Percentiles rank a stretch among this genome's conserved stretches.
Evolutionary conservation across 1,284 basidiomycete species (phyloP).

Genomic region (Ustilago trichophora): DNA sequence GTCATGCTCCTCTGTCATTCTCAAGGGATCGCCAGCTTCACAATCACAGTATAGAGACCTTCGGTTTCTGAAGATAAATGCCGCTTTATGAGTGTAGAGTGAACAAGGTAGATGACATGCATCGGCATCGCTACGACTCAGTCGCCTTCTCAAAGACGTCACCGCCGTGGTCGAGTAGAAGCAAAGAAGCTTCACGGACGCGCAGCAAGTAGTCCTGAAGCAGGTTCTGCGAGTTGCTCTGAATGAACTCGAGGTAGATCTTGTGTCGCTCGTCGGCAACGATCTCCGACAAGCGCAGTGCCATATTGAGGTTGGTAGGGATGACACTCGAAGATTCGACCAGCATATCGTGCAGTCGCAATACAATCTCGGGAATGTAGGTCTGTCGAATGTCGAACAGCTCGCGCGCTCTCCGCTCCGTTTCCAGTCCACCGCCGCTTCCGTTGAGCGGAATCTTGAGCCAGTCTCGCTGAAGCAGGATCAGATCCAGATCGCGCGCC

Average conservation of each 20-base stretch:
- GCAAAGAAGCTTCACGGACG: slow-evolving; percentile 55
- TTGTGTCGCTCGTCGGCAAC: slow-evolving; percentile 88
- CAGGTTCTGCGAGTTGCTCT: slow-evolving; percentile 67
- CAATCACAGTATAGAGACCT: no score
- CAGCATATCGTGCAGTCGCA: slow-evolving; percentile 82
- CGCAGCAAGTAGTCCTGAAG: slow-evolving; percentile 58
- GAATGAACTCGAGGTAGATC: slow-evolving; percentile 86
- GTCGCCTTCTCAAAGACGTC: slow-evolving; percentile 44
- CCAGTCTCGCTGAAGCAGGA: slow-evolving; percentile 70
- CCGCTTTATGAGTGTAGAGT: no score
- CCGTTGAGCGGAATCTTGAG: slow-evolving; percentile 67
- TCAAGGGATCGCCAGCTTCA: no score
- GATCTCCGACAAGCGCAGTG: slow-evolving; percentile 80
- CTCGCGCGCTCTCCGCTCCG: slow-evolving; percentile 75
- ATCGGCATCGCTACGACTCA: slow-evolving; percentile 13
- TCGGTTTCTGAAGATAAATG: no score
- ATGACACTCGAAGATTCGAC: slow-evolving; percentile 75
- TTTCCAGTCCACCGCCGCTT: slow-evolving; percentile 61
- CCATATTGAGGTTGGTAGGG: slow-evolving; percentile 78
- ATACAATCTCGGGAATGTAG: slow-evolving; percentile 88
- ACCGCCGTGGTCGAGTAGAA: slow-evolving; percentile 33
- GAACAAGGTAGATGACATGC: no score
- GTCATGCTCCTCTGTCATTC: no score
- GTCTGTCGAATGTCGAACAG: slow-evolving; percentile 83
- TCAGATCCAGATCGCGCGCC: slow-evolving; percentile 66